Evolutionary conservation across 495 filamentous ascomycete species (phyloP), one percentile per base, ranked within the genome.

Genomic region (Rusavskia elegans): DNA sequence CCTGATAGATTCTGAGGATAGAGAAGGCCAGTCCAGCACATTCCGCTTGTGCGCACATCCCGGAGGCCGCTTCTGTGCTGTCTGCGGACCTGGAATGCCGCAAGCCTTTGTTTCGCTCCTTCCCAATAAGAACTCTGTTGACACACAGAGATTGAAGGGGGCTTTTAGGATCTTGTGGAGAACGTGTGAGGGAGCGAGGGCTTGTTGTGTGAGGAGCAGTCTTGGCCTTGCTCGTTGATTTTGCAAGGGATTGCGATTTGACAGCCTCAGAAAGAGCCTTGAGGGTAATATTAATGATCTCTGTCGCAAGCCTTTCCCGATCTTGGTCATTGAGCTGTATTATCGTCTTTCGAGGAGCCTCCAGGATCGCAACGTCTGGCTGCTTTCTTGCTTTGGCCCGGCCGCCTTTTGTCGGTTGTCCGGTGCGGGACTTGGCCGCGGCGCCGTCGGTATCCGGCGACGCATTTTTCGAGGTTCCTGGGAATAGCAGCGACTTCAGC

Each of bases 21-120:
- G 78, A 71, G 61, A 95, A 83, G 11, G 85, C 82, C 23, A 84
- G 62, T 20, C 84, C 72, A 11, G 83, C 82, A 57, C 92, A 96
- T 67, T 89, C 82, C 29, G 84, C 87, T 17, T 71, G 58, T 51
- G 70, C 58, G 51, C 51, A 30, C 39, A 68, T 56, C 44, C 68
- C 67, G 56, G 60, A 39, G 54, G 45, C 14, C 46, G 55, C 35
- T 65, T 68, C 20, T 63, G 59, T 5, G 48, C 62, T 30, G 23
- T 55, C 50, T 17, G 66, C 59, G 29, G 66, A 71, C 1, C 65
- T 64, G 27, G 67, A 65, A 37, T 63, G 64, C 40, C 58, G 64
- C 11, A 59, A 52, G 38, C 52, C 54, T 8, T 39, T 53, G 20
- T 63, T 53, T 14, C 61, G 52, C 25, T 51, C 48, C 8, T 75